Evolutionary conservation across 2,329 filamentous ascomycete species (phyloP).

Genomic region (Penicillium rolfsii): DNA sequence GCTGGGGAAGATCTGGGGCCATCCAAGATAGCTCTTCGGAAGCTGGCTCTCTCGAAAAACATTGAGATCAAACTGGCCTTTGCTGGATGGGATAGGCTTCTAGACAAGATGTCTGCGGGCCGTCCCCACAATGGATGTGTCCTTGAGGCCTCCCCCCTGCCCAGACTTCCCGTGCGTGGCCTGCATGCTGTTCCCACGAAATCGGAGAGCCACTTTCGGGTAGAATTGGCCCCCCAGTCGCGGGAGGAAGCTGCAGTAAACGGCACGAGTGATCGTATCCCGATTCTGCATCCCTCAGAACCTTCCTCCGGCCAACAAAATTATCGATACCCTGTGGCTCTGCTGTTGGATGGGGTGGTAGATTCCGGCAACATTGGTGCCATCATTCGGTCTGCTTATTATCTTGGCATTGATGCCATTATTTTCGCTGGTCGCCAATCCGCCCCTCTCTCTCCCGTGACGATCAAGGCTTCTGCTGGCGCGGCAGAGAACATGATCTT

Average conservation of each 20-base stretch:
- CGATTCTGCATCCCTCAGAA: conserved; percentile 29
- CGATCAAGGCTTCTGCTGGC: conserved; percentile 85
- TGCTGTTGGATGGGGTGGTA: conserved; percentile 56
- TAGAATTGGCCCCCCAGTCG: conserved; percentile 69
- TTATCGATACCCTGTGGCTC: conserved; percentile 44
- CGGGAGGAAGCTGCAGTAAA: conserved; percentile 75
- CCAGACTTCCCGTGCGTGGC: conserved; percentile 67
- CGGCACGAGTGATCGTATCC: conserved; percentile 61
- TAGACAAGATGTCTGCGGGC: conserved; percentile 81
- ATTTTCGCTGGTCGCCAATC: conserved; percentile 74
- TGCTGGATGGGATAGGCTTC: conserved; percentile 63
- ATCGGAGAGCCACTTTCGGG: conserved; percentile 56
- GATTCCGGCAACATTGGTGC: conserved; percentile 91
- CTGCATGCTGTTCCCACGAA: conserved; percentile 57
- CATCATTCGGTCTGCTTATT: conserved; percentile 85
- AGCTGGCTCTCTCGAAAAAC: conserved; percentile 45
- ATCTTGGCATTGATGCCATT: conserved; percentile 85
- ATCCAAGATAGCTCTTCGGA: conserved; percentile 42
- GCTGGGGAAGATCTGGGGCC: conserved; percentile 56
- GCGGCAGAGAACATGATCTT: conserved; percentile 80
- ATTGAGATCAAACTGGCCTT: conserved; percentile 65
- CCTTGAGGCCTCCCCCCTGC: conserved; percentile 82
- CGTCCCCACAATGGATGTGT: conserved; percentile 90
- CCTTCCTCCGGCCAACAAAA: conserved; percentile 12
- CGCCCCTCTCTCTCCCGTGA: conserved; percentile 73